These are phyloP conservation scores for Seiridium unicorne DNA, from an alignment of 2,329 filamentous ascomycete species.

Conservation along the genomic window DNA sequence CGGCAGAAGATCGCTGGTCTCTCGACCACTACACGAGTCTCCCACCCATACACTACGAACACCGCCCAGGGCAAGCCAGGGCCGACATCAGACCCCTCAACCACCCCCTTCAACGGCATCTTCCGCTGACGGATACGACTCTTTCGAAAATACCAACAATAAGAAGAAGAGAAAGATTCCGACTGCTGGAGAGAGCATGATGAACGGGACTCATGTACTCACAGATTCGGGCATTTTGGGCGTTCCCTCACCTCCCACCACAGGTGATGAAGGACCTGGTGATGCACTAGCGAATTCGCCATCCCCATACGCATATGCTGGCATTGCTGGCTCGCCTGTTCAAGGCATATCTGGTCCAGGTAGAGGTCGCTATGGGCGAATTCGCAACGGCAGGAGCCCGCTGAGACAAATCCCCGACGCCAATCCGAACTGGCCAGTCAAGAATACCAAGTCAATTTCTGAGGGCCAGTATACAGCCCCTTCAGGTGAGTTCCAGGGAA, in stretches of 20 bases:
- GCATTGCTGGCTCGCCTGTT: constrained; percentile 55
- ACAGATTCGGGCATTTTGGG: constrained; percentile 32
- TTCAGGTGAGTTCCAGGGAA: constrained; percentile 38
- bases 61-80: constrained; percentile 41
- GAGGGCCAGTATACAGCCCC: constrained; percentile 36
- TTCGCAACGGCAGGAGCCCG: constrained; percentile 59
- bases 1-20: constrained; percentile 31
- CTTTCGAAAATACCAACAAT: constrained; percentile 97
- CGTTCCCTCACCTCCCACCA: constrained; percentile 28
- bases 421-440: constrained; percentile 53
- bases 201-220: constrained; percentile 40
- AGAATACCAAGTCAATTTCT: constrained; percentile 43
- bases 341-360: constrained; percentile 82
- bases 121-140: constrained; percentile 86
- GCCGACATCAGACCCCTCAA: constrained; percentile 45
- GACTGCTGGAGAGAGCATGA: constrained; percentile 69
- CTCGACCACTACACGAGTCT: constrained; percentile 46
- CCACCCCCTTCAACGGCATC: constrained; percentile 68
- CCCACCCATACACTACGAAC: constrained; percentile 40
- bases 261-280: constrained; percentile 31
- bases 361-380: constrained; percentile 77
- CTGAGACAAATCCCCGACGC: constrained; percentile 59
- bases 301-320: constrained; percentile 36
- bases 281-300: constrained; percentile 28
- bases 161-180: constrained; percentile 99